Base-by-base conservation (phyloP, 1,284 basidiomycete species). In the Cryptococcus sp. region DNA sequence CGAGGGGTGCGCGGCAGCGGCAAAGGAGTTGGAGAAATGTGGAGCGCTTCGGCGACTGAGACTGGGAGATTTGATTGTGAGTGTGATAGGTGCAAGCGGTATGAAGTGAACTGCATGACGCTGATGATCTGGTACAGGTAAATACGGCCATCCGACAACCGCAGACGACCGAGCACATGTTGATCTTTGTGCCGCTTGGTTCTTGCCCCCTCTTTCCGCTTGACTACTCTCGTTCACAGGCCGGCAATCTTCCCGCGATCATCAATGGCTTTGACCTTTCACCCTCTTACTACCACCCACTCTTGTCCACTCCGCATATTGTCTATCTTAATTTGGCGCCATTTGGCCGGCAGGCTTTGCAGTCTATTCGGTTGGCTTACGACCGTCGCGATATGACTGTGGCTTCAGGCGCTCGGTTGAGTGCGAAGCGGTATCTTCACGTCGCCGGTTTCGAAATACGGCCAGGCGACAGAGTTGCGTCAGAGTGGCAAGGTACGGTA, bases 241-340 rank as follows among this genome's bases (percentile, higher is more conserved):
- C 64, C 4, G 74, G 75, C 1, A 73, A 78, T 61, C 67, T 79
- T 6, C 78, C 78, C 16, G 61, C 65, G 16, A 73, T 72, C 54
- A 52, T 79, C 44, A 69, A 79, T 57, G 73, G 70, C 8, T 75
- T 80, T 59, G 51, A 67, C n/a, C 54, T 78, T 8, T 72, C 78
- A 17, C 78, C 78, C n/a, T 73, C 74, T 0, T 79, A 78, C 64
- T 78, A 77, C 58, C 72, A 76, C 59, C 70, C 75, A 7, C 72
- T 78, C 57, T 65, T 80, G 5, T 70, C 77, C 0, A 48, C 64
- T 3, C 76, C 78, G 20, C 73, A 76, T 58, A 70, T 79, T 50
- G 50, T 80, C 50, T 73, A 69, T 59, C 71, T 79, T 57, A 72
- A 79, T 58, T 67, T 80, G 39, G 58, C 63, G 11, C 77, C 75